Evolutionary conservation across 768 basidiomycete species (phyloP).

Genomic region (Rhizopogon salebrosus): DNA sequence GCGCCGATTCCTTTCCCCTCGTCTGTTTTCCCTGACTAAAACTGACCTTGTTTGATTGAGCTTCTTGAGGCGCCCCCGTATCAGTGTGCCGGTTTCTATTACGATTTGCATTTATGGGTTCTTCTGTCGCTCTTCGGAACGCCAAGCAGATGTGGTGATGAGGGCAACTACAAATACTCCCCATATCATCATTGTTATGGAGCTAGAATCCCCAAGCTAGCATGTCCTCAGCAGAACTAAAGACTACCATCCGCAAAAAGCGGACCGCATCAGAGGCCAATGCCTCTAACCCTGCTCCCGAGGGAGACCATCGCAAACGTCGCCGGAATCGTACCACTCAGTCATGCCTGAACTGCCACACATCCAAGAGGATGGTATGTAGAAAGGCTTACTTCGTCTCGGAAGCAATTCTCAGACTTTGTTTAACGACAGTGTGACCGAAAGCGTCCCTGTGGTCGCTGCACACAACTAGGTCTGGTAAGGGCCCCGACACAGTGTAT

Average conservation of each 20-base stretch:
- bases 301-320: slow-evolving; percentile 53
- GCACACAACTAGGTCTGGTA: slow-evolving; percentile 36
- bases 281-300: slow-evolving; percentile 29
- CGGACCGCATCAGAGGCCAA: slow-evolving; percentile 19
- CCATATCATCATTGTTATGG: slow-evolving; percentile 3
- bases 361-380: slow-evolving; percentile 67
- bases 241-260: slow-evolving; percentile 24
- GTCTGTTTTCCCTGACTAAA: slow-evolving; percentile 7
- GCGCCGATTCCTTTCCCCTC: slow-evolving; percentile 7
- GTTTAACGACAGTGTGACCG: slow-evolving; percentile 35
- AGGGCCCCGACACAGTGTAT: slow-evolving; percentile 25
- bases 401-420: not conserved
- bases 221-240: slow-evolving; percentile 25
- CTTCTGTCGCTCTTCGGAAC: slow-evolving; percentile 4
- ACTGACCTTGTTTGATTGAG: slow-evolving; percentile 11
- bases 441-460: slow-evolving; percentile 44
- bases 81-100: slow-evolving; percentile 8
- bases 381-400: too few relatives aligned
- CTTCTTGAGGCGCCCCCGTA: not conserved
- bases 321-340: slow-evolving; percentile 71
- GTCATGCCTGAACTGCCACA: slow-evolving; percentile 69
- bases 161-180: slow-evolving; percentile 24
- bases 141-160: slow-evolving; percentile 16
- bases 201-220: not conserved
- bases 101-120: slow-evolving; percentile 6